phyloP scores from a whole-genome alignment of 2,329 filamentous ascomycete species.

The Cadophora sp. region DNA sequence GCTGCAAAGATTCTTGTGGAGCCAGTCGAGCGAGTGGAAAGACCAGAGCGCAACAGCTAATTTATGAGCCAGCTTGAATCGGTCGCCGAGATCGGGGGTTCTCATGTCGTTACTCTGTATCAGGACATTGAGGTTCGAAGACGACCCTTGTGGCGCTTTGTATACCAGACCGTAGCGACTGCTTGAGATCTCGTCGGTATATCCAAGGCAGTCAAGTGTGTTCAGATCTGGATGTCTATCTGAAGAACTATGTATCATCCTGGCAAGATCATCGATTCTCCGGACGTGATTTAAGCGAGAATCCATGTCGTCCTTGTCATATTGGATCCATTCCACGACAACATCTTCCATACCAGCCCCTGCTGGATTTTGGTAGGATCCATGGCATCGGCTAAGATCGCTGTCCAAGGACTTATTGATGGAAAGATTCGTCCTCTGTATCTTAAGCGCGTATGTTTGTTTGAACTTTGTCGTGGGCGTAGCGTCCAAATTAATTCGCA shows the following conservation, averaged over 20 bases:
- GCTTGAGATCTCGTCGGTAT: constrained; percentile 50
- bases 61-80: constrained; percentile 50
- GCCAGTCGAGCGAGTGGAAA: constrained; percentile 61
- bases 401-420: constrained; percentile 27
- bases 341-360: constrained; percentile 43
- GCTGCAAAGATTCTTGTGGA: constrained; percentile 52
- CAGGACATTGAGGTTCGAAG: constrained; percentile 49
- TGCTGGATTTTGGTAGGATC: constrained; percentile 45
- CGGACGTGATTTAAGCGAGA: constrained; percentile 52
- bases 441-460: constrained; percentile 51
- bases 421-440: constrained; percentile 45
- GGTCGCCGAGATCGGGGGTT: constrained; percentile 53
- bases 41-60: constrained; percentile 55
- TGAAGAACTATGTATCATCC: constrained; percentile 55
- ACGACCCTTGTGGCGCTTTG: constrained; percentile 46
- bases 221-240: constrained; percentile 54
- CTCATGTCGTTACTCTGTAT: constrained; percentile 49
- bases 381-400: constrained; percentile 41
- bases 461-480: constrained; percentile 50
- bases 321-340: constrained; percentile 54
- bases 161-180: constrained; percentile 54
- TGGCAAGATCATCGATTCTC: constrained; percentile 54
- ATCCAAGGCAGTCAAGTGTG: constrained; percentile 55
- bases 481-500: constrained; percentile 54
- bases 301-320: constrained; percentile 49